Conservation (phyloP, 129 eudicot species). For the Arctium minus region DNA sequence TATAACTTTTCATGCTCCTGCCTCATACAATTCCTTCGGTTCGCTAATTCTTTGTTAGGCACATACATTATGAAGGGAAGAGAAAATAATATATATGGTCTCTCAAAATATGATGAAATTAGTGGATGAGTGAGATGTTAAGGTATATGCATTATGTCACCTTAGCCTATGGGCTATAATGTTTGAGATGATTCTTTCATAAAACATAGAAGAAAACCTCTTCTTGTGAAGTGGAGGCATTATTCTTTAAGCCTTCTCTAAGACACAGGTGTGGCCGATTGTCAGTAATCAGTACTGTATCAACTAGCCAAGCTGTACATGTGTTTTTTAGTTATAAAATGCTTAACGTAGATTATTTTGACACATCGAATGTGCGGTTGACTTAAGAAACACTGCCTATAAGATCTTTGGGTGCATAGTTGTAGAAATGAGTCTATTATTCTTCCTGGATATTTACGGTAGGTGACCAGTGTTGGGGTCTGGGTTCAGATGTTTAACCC, state of each 20-base stretch:
- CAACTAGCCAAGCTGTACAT: no score
- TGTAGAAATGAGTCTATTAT: background rate
- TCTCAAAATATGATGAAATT: background rate
- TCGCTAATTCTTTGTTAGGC: background rate
- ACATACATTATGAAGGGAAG: background rate
- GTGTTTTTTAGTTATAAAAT: no score
- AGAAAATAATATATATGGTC: background rate
- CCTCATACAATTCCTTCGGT: background rate
- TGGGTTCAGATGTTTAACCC: background rate
- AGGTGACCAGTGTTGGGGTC: background rate
- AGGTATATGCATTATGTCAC: no score
- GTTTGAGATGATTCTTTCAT: no score
- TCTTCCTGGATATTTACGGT: background rate
- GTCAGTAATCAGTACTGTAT: no score
- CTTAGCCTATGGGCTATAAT: no score
- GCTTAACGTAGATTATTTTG: background rate
- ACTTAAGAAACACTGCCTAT: background rate
- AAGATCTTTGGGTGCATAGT: background rate
- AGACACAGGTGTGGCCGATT: no score
- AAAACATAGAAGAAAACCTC: no score
- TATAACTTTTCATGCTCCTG: background rate
- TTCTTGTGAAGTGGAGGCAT: no score
- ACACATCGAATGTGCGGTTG: background rate
- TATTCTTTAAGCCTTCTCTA: no score
- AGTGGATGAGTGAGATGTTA: background rate